These are phyloP conservation scores for Lactarius hatsudake DNA, from an alignment of 768 basidiomycete genomes.

Conservation along the genomic window DNA sequence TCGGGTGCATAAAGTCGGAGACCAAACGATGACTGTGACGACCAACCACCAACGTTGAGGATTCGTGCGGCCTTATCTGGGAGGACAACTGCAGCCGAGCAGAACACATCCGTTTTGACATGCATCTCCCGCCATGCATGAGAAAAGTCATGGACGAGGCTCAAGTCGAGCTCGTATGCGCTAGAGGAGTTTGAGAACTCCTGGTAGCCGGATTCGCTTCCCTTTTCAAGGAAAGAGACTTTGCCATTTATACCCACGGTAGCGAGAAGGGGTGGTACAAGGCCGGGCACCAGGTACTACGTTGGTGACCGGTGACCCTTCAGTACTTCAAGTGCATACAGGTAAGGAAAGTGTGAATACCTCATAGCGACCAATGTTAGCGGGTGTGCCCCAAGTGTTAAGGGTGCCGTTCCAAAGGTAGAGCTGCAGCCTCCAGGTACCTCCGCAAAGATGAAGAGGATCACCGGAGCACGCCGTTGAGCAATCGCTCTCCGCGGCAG, in stretches of 20 bases:
- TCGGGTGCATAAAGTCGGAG: conserved; percentile 74
- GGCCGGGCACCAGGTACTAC: conserved; percentile 51
- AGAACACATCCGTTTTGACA: conserved; percentile 76
- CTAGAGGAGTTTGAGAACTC: conserved; percentile 65
- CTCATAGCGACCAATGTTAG: conserved; percentile 67
- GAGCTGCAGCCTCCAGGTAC: conserved; percentile 45
- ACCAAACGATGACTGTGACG: conserved; percentile 65
- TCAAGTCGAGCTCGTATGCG: conserved; percentile 74
- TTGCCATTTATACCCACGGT: conserved; percentile 81
- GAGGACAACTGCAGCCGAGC: conserved; percentile 67
- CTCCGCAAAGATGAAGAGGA: conserved; percentile 68
- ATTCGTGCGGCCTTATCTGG: conserved; percentile 70
- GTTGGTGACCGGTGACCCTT: neutral
- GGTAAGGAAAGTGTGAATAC: conserved; percentile 36
- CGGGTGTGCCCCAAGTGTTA: conserved; percentile 63
- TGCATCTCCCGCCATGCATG: conserved; percentile 75
- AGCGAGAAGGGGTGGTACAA: conserved; percentile 69
- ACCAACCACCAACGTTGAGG: conserved; percentile 71
- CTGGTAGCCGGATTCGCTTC: conserved; percentile 60
- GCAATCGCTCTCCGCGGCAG: conserved; percentile 41
- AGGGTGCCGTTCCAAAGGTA: conserved; percentile 38
- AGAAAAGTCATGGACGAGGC: conserved; percentile 43
- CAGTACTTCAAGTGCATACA: neutral
- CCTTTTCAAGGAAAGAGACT: conserved; percentile 75
- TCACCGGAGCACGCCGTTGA: conserved; percentile 66